Base-by-base conservation (phyloP, 441 rosid species). In the Euphorbia corollata region DNA sequence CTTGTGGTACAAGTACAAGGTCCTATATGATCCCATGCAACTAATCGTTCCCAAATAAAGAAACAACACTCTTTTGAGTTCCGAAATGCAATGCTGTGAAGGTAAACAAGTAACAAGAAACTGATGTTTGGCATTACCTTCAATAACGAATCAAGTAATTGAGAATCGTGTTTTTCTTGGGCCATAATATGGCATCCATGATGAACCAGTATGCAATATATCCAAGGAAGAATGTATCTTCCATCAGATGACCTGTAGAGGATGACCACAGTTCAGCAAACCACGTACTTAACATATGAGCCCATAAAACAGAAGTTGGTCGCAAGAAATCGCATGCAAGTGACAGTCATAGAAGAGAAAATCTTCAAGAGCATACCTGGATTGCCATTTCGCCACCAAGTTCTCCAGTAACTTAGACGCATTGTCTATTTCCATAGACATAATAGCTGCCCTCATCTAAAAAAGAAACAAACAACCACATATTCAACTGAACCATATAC, bases 381-480 rank as follows among this genome's bases (percentile, higher is more conserved):
- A 87, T 74, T 88, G 86, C 97, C 97, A 95, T 83, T 78, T 70
- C 63, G 72, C 66, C 71, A 88, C 76, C 83, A 91, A 80, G 69
- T 73, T 64, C 73, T 85, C 87, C 71, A 95, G 81, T 47, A 86
- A 81, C 75, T 86, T 81, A 68, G 69, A 76, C 15, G 95, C 98
- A 54, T 84, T 75, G 68, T 79, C 67, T 32, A 90, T 83, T 75
- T 70, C 74, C 94, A 90, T 79, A 51, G 98, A 80, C 77, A 75
- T 73, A 76, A 95, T 81, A 61, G 83, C 74, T 68, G 87, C 81
- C 74, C 84, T 86, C 74, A 91, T 83, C 98, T 95, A 81, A 68
- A 68, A 67, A 36, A 41, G 22, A 65, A 58, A 61, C 65, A 65
- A 2, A 38, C 2, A 70, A 63, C 32, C 45, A 67, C 12, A 41